phyloP scores from a whole-genome alignment of 352 stramenopile genomes.

The Globisporangium carolinianum region DNA sequence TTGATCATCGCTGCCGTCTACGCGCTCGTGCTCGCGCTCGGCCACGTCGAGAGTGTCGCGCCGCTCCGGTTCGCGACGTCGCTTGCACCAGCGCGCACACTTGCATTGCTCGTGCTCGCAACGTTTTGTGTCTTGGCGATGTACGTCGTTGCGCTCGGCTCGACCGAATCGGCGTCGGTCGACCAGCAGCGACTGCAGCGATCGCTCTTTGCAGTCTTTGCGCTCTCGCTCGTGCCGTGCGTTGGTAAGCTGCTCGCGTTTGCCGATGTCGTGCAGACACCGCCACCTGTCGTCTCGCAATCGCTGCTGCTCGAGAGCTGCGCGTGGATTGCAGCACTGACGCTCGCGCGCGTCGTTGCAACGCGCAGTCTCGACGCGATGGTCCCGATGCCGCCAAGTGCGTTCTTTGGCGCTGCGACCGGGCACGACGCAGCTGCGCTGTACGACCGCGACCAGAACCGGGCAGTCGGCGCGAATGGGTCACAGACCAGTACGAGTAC shows the following conservation, averaged over 20 bases:
- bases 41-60: constrained; percentile 23
- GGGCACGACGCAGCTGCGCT: constrained; percentile 37
- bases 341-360: constrained; percentile 34
- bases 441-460: constrained; percentile 22
- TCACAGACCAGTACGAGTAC: background rate
- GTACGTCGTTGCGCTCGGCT: constrained; percentile 44
- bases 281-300: constrained; percentile 30
- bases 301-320: constrained; percentile 36
- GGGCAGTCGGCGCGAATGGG: constrained; percentile 2
- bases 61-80: constrained; percentile 17
- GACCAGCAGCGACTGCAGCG: constrained; percentile 52
- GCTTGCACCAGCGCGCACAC: constrained; percentile 25
- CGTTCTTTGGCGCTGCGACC: constrained; percentile 59
- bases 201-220: constrained; percentile 51
- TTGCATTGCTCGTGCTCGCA: constrained; percentile 43
- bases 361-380: constrained; percentile 47
- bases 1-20: constrained; percentile 37
- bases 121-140: constrained; percentile 36
- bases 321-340: constrained; percentile 31
- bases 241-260: constrained; percentile 63
- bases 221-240: constrained; percentile 53
- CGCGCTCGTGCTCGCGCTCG: constrained; percentile 25
- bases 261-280: constrained; percentile 29
- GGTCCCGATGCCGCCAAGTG: constrained; percentile 57
- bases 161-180: constrained; percentile 20